Evolutionary conservation across 345 rosid genomes (phyloP), one percentile per base, ranked within the genome.

Genomic region (Heritiera fomes): DNA sequence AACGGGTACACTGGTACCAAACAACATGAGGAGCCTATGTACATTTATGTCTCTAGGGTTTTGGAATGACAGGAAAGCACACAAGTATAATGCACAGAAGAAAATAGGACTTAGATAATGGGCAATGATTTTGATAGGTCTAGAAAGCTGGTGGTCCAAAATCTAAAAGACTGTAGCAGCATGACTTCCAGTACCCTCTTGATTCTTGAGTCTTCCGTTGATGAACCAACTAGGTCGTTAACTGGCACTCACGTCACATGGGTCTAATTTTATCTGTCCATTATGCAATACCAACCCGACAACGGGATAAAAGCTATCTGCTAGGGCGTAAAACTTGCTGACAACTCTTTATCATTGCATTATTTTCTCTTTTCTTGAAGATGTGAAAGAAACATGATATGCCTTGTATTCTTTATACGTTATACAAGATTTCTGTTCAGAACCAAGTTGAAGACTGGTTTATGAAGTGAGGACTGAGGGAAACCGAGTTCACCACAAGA

Each of bases 321-420:
- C 76, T 53, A 17, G 17, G 47, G 14, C 61, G 61, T 15, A 71
- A 53, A 52, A 53, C 49, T 72, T 53, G 75, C 75, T 53, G 63
- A 53, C 63, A 52, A 17, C 61, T 17, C 61, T 14, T 32, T 34
- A 11, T 72, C 75, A 32, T 17, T 30, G 15, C 60, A 50, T 30
- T 50, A 28, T 71, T 30, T 14, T 52, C 23, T 17, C 15, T 38
- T 55, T 3, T 38, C 5, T 52, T 5, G 14, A 52, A 52, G 18
- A 52, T 14, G 34, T 9, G 58, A 71, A 52, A 32, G 20, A 8
- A 71, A 52, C 30, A 72, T 1, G 8, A 72, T 0, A 9, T 72
- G 61, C 61, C 8, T 17, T 52, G 14, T 52, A 4, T 52, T 17
- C 13, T 15, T 14, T 32, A 30, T 6, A 32, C 8, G 45, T 32